Conservation (phyloP, 768 basidiomycete species). For the Mycena epipterygia region DNA sequence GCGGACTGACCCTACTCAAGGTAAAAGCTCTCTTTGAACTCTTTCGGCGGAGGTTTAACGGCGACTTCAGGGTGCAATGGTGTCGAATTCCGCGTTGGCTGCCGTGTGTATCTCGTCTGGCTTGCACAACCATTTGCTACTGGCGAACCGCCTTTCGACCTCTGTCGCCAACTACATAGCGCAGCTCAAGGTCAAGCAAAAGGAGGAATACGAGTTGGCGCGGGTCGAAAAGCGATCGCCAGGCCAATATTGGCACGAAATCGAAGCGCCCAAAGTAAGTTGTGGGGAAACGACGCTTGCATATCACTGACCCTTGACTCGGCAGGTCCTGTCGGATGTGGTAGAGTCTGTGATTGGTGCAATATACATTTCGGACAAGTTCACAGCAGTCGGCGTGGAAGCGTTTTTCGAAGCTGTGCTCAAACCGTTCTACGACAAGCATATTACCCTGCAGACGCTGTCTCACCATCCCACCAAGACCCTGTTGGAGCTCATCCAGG, state of each 20-base stretch:
- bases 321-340: slow-evolving; percentile 81
- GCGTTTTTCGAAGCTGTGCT: slow-evolving; percentile 76
- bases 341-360: slow-evolving; percentile 87
- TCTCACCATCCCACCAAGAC: slow-evolving; percentile 84
- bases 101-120: slow-evolving; percentile 81
- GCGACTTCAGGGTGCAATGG: slow-evolving; percentile 79
- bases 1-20: slow-evolving; percentile 85
- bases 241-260: slow-evolving; percentile 84
- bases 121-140: slow-evolving; percentile 71
- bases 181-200: slow-evolving; percentile 60
- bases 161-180: slow-evolving; percentile 68
- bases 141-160: slow-evolving; percentile 66
- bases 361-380: slow-evolving; percentile 82
- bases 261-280: slow-evolving; percentile 83
- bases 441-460: slow-evolving; percentile 79
- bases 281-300: not conserved
- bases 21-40: slow-evolving; percentile 48
- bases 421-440: slow-evolving; percentile 83
- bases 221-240: slow-evolving; percentile 63
- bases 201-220: slow-evolving; percentile 63
- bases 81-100: slow-evolving; percentile 83
- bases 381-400: slow-evolving; percentile 71
- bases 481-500: slow-evolving; percentile 80
- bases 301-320: not conserved
- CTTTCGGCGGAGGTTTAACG: slow-evolving; percentile 14